Conservation (phyloP, 2,329 filamentous ascomycete species). For the Lasiodiplodia citricola region DNA sequence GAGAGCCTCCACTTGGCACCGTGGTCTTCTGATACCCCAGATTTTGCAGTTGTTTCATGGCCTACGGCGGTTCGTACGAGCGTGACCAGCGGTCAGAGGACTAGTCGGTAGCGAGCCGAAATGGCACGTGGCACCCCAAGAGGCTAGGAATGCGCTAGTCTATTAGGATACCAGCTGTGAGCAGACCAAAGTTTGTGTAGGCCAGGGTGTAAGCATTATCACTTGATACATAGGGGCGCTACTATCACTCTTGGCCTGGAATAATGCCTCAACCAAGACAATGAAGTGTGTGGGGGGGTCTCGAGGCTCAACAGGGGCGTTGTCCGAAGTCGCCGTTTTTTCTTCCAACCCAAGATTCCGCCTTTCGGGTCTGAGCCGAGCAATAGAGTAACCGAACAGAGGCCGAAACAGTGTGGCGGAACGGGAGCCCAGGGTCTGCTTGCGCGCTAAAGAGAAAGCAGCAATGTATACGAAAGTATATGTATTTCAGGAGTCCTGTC, state of each 20-base stretch:
- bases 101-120: neutral
- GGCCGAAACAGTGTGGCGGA: neutral
- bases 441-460: neutral
- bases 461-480: neutral
- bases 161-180: neutral
- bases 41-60: neutral
- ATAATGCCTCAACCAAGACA: no score
- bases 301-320: no score
- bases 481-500: neutral
- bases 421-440: neutral
- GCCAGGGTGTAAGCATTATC: neutral
- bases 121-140: neutral
- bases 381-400: neutral
- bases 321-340: no score
- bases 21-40: neutral
- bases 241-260: no score
- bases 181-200: neutral
- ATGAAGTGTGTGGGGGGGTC: no score
- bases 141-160: neutral
- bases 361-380: neutral
- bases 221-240: neutral
- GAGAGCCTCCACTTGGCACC: neutral
- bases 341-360: neutral
- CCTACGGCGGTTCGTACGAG: neutral
- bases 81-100: neutral